phyloP scores from a whole-genome alignment of 345 rosid species.

The Raphanus sativus region DNA sequence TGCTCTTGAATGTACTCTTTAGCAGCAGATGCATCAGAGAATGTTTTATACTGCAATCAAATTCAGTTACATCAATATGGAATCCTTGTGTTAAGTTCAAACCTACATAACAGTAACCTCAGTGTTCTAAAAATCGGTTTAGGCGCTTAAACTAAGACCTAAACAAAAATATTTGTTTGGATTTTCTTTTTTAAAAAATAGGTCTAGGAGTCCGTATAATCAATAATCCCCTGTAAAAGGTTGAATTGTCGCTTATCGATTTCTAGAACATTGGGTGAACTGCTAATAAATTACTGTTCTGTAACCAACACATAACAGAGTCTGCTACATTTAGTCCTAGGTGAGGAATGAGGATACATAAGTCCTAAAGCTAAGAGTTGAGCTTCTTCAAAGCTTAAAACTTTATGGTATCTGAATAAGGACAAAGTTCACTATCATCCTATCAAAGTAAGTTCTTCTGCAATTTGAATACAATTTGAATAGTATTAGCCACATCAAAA shows the following conservation, averaged over 20 bases:
- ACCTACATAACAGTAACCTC: neutral
- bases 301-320: constrained; percentile 7
- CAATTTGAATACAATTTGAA: too few species aligned
- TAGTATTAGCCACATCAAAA: too few species aligned
- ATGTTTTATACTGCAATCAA: constrained; percentile 78
- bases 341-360: neutral
- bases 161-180: too few species aligned
- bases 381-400: neutral
- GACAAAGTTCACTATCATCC: neutral
- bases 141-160: neutral
- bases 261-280: neutral
- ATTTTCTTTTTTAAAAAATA: too few species aligned
- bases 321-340: neutral
- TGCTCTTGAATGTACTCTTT: constrained; percentile 68
- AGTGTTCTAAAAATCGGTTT: neutral
- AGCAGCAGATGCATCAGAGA: constrained; percentile 66
- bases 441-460: neutral
- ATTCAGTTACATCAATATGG: neutral
- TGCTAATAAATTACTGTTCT: neutral
- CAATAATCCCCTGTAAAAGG: too few species aligned
- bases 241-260: too few species aligned
- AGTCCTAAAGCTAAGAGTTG: neutral
- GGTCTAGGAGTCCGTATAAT: too few species aligned
- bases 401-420: neutral
- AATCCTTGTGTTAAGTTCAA: neutral